Percentiles rank a stretch among this genome's conserved stretches.
phyloP scores from a whole-genome alignment of 1,284 basidiomycete species.

The Heterobasidion irregulare region DNA sequence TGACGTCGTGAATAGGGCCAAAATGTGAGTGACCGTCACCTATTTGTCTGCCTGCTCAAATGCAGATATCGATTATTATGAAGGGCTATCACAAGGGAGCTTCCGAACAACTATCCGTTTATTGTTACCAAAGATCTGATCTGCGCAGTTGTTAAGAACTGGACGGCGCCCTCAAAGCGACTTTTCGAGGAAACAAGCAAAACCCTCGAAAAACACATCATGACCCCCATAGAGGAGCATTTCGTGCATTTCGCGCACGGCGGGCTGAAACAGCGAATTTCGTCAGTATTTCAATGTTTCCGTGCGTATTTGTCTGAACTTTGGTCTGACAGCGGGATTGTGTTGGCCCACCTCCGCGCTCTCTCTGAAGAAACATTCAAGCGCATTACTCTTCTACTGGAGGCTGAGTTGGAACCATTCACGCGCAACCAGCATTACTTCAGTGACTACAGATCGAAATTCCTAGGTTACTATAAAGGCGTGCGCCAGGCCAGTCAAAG shows the following conservation, averaged over 20 bases:
- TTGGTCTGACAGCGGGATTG: constrained; percentile 27
- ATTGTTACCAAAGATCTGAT: constrained; percentile 48
- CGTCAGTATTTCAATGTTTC: constrained; percentile 27
- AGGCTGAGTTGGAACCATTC: constrained; percentile 22
- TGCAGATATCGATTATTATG: background rate
- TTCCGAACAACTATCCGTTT: constrained; percentile 60
- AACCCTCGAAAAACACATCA: constrained; percentile 31
- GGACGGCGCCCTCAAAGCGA: constrained; percentile 37
- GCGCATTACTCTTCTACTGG: constrained; percentile 25
- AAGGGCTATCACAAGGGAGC: constrained; percentile 60
- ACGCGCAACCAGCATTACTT: constrained; percentile 26
- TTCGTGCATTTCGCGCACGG: constrained; percentile 49
- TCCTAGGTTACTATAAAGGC: constrained; percentile 19
- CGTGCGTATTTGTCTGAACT: background rate
- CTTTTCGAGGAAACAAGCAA: constrained; percentile 39
- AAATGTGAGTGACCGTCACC: constrained; percentile 28
- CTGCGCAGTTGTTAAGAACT: constrained; percentile 31
- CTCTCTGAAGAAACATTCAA: constrained; percentile 30
- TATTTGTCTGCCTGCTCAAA: background rate
- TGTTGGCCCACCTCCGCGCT: constrained; percentile 38
- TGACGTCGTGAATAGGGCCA: constrained; percentile 41
- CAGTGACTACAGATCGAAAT: constrained; percentile 20
- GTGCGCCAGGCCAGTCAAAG: constrained; percentile 7
- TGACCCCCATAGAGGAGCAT: constrained; percentile 31
- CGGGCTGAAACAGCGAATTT: constrained; percentile 39